A percentile compares a stretch with the other conserved stretches of the same genome.
Conservation (phyloP, 441 rosid genomes). For the Adansonia grandidieri region DNA sequence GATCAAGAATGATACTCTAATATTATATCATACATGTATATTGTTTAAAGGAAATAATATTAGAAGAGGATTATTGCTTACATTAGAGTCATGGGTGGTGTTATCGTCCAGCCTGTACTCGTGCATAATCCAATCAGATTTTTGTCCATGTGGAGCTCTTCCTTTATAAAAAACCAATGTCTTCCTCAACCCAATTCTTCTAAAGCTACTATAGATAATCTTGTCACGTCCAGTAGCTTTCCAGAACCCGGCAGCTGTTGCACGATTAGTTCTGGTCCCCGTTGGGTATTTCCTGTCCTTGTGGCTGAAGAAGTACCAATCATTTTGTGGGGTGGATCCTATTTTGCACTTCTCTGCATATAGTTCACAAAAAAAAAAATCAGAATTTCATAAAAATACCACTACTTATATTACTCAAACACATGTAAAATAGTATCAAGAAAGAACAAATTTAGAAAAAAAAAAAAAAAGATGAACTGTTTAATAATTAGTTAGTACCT, state of each 20-base stretch:
- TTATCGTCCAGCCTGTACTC: conserved; percentile 86
- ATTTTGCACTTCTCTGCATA: conserved; percentile 82
- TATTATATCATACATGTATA: background rate
- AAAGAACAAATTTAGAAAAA: background rate
- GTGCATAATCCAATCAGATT: conserved; percentile 99
- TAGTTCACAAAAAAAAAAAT: background rate
- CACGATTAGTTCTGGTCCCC: conserved; percentile 91
- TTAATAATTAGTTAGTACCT: conserved; percentile 45
- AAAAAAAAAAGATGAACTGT: background rate
- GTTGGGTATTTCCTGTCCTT: conserved; percentile 98
- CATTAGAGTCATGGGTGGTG: conserved; percentile 39
- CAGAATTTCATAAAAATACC: background rate
- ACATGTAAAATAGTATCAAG: background rate
- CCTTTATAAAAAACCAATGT: conserved; percentile 92
- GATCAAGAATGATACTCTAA: background rate
- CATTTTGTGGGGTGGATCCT: conserved; percentile 92
- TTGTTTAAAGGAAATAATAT: background rate
- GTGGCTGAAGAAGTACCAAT: conserved; percentile 98
- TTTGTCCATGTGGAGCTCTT: conserved; percentile 94
- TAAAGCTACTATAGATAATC: conserved; percentile 74
- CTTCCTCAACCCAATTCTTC: conserved; percentile 88
- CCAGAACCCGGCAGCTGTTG: conserved; percentile 95
- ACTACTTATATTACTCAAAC: background rate
- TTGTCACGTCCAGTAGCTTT: conserved; percentile 97
- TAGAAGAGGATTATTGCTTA: conserved; percentile 35